Percentiles rank a stretch among this genome's conserved stretches.
phyloP scores from a whole-genome alignment of 2,329 filamentous ascomycete species.

The Monosporascus sp. region DNA sequence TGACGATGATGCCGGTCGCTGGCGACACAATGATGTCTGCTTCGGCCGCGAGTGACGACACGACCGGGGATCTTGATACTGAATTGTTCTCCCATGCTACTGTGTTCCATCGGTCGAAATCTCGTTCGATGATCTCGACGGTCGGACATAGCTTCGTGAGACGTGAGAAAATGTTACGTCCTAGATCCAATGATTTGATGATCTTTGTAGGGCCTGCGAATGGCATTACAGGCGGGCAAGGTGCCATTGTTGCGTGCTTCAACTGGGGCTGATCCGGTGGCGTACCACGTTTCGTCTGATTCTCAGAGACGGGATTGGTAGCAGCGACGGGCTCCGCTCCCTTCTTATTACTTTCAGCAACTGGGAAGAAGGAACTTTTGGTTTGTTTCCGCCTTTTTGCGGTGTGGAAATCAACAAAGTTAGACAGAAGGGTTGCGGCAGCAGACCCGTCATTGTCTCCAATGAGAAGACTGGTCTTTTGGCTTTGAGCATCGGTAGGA shows the following conservation, averaged over 20 bases:
- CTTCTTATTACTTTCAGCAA: neutral
- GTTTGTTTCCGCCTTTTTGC: conserved; percentile 20
- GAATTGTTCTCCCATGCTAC: conserved; percentile 27
- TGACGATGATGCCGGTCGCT: conserved; percentile 61
- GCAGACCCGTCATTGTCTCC: conserved; percentile 14
- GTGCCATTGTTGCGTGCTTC: conserved; percentile 2
- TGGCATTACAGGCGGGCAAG: conserved; percentile 11
- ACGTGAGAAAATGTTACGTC: conserved; percentile 41
- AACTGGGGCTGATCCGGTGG: neutral
- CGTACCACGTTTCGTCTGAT: neutral
- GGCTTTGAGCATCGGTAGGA: neutral
- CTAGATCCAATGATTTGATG: conserved; percentile 46
- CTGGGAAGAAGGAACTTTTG: conserved; percentile 21
- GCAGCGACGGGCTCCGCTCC: neutral
- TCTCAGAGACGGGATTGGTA: neutral
- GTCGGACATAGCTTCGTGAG: conserved; percentile 44
- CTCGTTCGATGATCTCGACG: conserved; percentile 54
- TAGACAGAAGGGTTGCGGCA: conserved; percentile 20
- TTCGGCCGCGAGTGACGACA: conserved; percentile 44
- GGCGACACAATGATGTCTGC: conserved; percentile 72
- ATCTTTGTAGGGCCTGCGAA: conserved; percentile 23
- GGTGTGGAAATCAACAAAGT: conserved; percentile 21
- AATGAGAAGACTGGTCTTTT: conserved; percentile 12
- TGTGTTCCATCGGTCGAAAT: conserved; percentile 41
- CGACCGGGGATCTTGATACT: conserved; percentile 27